Conservation (phyloP, 2,329 filamentous ascomycete species). For the Tricladium varicosporioides region DNA sequence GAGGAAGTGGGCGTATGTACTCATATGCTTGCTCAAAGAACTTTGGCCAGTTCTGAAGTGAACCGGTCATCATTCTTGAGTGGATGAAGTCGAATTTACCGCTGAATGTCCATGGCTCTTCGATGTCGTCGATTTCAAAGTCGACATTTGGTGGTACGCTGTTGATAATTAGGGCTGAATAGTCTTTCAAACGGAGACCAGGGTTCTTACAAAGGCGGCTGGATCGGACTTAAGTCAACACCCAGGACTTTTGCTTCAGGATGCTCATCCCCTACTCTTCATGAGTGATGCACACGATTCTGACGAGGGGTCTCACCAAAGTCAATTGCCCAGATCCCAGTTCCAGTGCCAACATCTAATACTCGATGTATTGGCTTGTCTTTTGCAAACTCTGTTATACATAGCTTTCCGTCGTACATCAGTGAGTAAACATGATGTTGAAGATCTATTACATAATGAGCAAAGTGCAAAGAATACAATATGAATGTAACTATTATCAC, state of each 20-base stretch:
- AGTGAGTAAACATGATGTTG: slow-evolving; percentile 15
- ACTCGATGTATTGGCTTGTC: slow-evolving; percentile 25
- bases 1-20: not conserved
- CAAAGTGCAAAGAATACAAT: too few relatives aligned
- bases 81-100: slow-evolving; percentile 50
- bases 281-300: not conserved
- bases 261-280: slow-evolving; percentile 16
- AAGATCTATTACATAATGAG: slow-evolving; percentile 1
- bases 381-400: slow-evolving; percentile 7
- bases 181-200: not conserved
- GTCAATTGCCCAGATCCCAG: slow-evolving; percentile 24
- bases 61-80: slow-evolving; percentile 35
- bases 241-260: slow-evolving; percentile 29
- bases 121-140: slow-evolving; percentile 51
- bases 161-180: not conserved
- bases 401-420: slow-evolving; percentile 14
- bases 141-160: slow-evolving; percentile 46
- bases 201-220: slow-evolving; percentile 28
- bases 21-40: slow-evolving; percentile 5
- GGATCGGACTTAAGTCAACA: slow-evolving; percentile 34
- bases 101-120: slow-evolving; percentile 46
- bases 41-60: slow-evolving; percentile 4
- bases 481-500: too few relatives aligned
- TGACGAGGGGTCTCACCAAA: slow-evolving; percentile 7
- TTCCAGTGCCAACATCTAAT: slow-evolving; percentile 35